Base-by-base conservation (phyloP, 2,329 filamentous ascomycete species). In the Zasmidium citrigriseum region DNA sequence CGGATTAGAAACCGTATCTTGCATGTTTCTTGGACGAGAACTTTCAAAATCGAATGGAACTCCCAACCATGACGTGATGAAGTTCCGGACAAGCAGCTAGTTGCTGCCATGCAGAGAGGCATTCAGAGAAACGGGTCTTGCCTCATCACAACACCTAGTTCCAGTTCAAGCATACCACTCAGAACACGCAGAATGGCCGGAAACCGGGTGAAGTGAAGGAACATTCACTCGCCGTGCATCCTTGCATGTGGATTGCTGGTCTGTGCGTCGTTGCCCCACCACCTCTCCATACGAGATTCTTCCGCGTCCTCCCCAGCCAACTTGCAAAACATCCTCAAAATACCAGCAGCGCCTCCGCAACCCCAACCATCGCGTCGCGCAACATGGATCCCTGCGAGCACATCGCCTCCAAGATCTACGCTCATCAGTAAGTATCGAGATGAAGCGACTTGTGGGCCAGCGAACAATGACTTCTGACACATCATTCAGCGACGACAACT, bases 401-500 rank as follows among this genome's bases (percentile, higher is more conserved):
- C 16, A 41, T 41, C 5, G 34, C 5, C 5, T 4, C 14, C 12
- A 16, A 41, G 14, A 11, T 41, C 4, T 11, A 7, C 34, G 4
- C 14, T 9, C 34, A 41, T 41, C 34, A 41, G 34, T 41, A 16
- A 41, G 34, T 41, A 4, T n/a, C 5, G 18, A 4, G 16, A 7
- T n/a, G 18, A 47, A 47, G 11, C 10, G 53, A 1, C 20, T 20
- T 24, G 9, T 22, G 16, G 21, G 47, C 24, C 51, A 50, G n/a
- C 34, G 14, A 10, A n/a, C 5, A 4, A 41, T n/a, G 34, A 11
- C 14, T n/a, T 11, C 34, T 41, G 34, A 41, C 34, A 41, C 12
- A n/a, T 16, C 4, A 11, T 41, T 7, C 5, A 41, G 34, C 24
- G 52, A 59, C 22, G 41, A 25, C 10, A 59, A 59, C 20, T 27